A percentile compares a stretch with the other conserved stretches of the same genome.
Evolutionary conservation across 495 filamentous ascomycete species (phyloP).

Genomic region (Xylaria curta): DNA sequence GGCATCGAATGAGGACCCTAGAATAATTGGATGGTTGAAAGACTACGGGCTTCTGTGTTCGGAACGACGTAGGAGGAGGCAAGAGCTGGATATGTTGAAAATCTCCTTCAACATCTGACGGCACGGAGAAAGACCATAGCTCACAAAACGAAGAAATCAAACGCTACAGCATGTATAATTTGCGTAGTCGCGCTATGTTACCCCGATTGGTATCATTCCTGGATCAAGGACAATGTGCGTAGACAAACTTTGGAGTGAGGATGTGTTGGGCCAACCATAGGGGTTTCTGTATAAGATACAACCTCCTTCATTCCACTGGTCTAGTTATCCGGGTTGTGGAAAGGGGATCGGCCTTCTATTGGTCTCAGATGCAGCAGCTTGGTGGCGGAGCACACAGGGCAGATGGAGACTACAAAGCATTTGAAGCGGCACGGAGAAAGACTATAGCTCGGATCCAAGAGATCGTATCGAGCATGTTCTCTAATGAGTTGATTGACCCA

Average conservation of each 20-base stretch:
- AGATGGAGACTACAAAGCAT: conserved; percentile 32
- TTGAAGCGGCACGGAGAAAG: conserved; percentile 35
- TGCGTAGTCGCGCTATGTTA: conserved; percentile 47
- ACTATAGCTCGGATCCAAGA: conserved; percentile 48
- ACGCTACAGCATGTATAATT: conserved; percentile 67
- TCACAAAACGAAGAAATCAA: conserved; percentile 67
- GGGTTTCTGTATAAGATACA: conserved; percentile 2
- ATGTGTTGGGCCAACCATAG: not conserved
- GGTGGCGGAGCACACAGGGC: conserved; percentile 14
- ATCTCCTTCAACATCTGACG: no score
- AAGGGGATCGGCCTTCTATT: conserved; percentile 20
- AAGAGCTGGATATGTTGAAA: no score
- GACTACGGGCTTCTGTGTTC: not conserved
- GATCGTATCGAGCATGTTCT: conserved; percentile 57
- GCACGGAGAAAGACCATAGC: no score
- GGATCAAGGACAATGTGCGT: not conserved
- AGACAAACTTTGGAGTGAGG: not conserved
- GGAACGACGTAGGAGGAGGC: not conserved
- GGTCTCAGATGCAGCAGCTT: conserved; percentile 11
- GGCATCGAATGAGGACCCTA: not conserved
- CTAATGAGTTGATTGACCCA: conserved; percentile 55
- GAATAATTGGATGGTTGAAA: not conserved
- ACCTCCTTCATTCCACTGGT: not conserved
- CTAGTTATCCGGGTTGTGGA: conserved; percentile 1
- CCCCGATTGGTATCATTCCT: not conserved